A percentile compares a stretch with the other conserved stretches of the same genome.
Conservation (phyloP, 192 early-diverging fungal species). For the Backusella tuberculispora region DNA sequence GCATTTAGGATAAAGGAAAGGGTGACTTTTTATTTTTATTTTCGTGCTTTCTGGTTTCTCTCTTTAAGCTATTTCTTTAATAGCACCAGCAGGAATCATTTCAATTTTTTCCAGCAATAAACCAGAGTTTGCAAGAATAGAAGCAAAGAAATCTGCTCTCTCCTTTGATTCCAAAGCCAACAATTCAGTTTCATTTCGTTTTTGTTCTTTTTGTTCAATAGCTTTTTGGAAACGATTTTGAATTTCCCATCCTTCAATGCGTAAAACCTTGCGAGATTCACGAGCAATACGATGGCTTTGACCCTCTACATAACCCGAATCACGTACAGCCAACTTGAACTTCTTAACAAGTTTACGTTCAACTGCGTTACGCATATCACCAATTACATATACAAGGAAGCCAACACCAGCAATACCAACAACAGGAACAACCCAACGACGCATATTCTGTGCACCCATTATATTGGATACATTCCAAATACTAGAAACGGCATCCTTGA, state of each 20-base stretch:
- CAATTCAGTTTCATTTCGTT: conserved; percentile 60
- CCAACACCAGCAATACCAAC: conserved; percentile 64
- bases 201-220: conserved; percentile 71
- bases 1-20: not conserved
- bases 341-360: conserved; percentile 72
- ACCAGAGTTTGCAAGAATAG: conserved; percentile 10
- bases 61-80: conserved; percentile 10
- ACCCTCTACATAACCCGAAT: conserved; percentile 55
- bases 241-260: conserved; percentile 71
- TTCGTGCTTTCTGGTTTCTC: not conserved
- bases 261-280: conserved; percentile 65
- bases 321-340: conserved; percentile 50
- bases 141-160: conserved; percentile 10
- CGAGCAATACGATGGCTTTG: conserved; percentile 68
- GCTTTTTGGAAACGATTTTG: conserved; percentile 72
- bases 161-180: conserved; percentile 30
- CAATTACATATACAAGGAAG: conserved; percentile 63
- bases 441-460: conserved; percentile 63
- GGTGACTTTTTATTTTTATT: not conserved
- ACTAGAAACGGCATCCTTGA: conserved; percentile 38
- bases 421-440: conserved; percentile 63
- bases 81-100: conserved; percentile 3
- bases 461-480: conserved; percentile 57
- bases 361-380: conserved; percentile 71
- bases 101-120: conserved; percentile 25